phyloP scores from a whole-genome alignment of 306 rosid genomes.

The Cajanus cajan region DNA sequence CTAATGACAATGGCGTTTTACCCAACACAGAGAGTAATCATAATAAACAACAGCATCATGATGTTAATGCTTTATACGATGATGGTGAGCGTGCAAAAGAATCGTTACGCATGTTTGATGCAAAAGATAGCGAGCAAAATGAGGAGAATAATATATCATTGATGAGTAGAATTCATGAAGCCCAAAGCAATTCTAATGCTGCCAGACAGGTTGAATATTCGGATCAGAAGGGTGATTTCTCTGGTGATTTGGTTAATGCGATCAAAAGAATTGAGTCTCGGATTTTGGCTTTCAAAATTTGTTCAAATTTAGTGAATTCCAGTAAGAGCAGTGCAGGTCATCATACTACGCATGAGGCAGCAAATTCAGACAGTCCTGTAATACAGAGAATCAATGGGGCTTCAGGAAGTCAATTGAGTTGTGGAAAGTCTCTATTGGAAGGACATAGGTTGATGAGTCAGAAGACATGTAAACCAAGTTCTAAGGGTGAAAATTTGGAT shows the following conservation, averaged over 20 bases:
- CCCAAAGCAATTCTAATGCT: slow-evolving; percentile 23
- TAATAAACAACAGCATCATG: slow-evolving; percentile 14
- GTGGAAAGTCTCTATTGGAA: slow-evolving; percentile 12
- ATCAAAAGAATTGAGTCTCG: slow-evolving; percentile 61
- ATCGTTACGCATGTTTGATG: slow-evolving; percentile 1
- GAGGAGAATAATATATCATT: slow-evolving; percentile 20
- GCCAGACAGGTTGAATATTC: slow-evolving; percentile 25
- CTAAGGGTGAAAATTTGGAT: slow-evolving; percentile 20
- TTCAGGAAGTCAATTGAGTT: neutral
- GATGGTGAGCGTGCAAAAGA: slow-evolving; percentile 24
- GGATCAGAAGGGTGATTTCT: slow-evolving; percentile 37
- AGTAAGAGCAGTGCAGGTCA: slow-evolving; percentile 14
- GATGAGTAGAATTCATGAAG: slow-evolving; percentile 1
- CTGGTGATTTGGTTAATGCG: slow-evolving; percentile 45
- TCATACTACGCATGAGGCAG: neutral
- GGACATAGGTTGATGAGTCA: slow-evolving; percentile 25
- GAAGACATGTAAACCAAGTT: slow-evolving; percentile 18
- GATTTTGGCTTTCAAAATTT: slow-evolving; percentile 55
- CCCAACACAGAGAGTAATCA: slow-evolving; percentile 13
- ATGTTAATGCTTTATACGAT: slow-evolving; percentile 6
- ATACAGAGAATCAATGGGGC: slow-evolving; percentile 7
- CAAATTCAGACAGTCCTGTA: neutral
- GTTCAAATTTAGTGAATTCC: slow-evolving; percentile 25
- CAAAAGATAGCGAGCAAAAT: neutral
- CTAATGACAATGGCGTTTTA: neutral